Evolutionary conservation across 306 rosid species (phyloP), one percentile per base, ranked within the genome.

Genomic region (Ochetophila trinervis): DNA sequence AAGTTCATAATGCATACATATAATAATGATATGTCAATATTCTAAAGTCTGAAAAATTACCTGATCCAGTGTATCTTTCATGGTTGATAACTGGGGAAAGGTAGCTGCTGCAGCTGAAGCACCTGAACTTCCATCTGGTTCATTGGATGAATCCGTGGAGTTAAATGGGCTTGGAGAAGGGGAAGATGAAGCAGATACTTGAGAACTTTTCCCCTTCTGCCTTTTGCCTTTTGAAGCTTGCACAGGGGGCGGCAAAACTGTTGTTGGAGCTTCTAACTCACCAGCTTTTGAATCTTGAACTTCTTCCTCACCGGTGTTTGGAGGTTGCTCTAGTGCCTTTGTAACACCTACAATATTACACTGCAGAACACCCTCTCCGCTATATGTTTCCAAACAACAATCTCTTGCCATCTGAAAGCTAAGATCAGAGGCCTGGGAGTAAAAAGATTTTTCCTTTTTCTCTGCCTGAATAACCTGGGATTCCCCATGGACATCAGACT

Each of bases 351-450:
- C 49, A 57, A 65, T 64, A 71, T 71, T 77, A 67, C 79, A 63
- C 52, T 51, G 82, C 62, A 5, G 71, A 70, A 52, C 62, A 49
- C 74, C 80, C 73, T 83, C 86, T n/a, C 65, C 60, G 19, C 70
- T 57, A 50, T 75, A 75, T 34, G 85, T 57, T 53, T 62, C 71
- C 48, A 73, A 19, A 13, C 59, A 32, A 53, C 36, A 50, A 45
- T 86, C 88, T 63, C 84, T 80, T 64, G 83, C 84, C 85, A 84
- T 73, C 82, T 73, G 82, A 72, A 87, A 84, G 66, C 84, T 82
- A 67, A 87, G 78, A 68, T 78, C 82, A 2, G 89, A 84, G 59
- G 92, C 84, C 80, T 87, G 92, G 27, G 92, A 87, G 75, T 81
- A 77, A 74, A 87, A 87, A 40, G 78, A 62, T 70, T 84, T 87